phyloP scores from a whole-genome alignment of 805 yeast species.

The Hanseniaspora lachancei region DNA sequence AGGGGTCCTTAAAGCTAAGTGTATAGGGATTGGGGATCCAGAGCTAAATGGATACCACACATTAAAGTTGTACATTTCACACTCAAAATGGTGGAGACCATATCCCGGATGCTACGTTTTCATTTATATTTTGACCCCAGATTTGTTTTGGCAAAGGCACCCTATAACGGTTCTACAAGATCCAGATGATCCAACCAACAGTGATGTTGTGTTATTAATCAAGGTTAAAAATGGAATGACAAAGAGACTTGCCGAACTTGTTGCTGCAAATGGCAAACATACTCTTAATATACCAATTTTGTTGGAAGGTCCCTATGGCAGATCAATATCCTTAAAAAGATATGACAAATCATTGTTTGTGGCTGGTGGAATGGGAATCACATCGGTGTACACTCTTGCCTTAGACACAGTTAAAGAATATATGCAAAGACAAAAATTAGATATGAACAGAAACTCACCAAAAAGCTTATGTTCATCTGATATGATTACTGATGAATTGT shows the following conservation, averaged over 20 bases:
- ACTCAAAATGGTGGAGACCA: constrained; percentile 32
- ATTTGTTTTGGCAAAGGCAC: constrained; percentile 43
- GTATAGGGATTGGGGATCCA: constrained; percentile 15
- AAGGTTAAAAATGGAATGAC: constrained; percentile 40
- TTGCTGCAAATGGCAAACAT: constrained; percentile 21
- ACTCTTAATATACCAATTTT: constrained; percentile 26
- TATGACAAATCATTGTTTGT: constrained; percentile 45
- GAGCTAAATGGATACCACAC: constrained; percentile 21
- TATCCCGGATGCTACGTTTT: constrained; percentile 36
- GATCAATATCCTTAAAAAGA: constrained; percentile 33
- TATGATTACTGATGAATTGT: not conserved
- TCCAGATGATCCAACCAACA: constrained; percentile 22
- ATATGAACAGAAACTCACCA: not conserved
- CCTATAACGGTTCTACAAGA: constrained; percentile 42
- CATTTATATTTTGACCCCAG: constrained; percentile 35
- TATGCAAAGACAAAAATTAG: not conserved
- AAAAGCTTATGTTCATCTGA: not conserved
- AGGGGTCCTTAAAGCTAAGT: constrained; percentile 20
- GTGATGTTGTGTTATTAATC: constrained; percentile 30
- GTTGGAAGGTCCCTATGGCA: constrained; percentile 65
- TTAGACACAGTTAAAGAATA: constrained; percentile 22
- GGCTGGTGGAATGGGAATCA: constrained; percentile 67
- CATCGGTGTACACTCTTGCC: constrained; percentile 39
- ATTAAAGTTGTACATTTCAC: constrained; percentile 35
- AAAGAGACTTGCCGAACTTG: constrained; percentile 24